A percentile compares a stretch with the other conserved stretches of the same genome.
These are phyloP conservation scores for Lactarius psammicola DNA, from an alignment of 768 basidiomycete genomes.

Conservation along the genomic window DNA sequence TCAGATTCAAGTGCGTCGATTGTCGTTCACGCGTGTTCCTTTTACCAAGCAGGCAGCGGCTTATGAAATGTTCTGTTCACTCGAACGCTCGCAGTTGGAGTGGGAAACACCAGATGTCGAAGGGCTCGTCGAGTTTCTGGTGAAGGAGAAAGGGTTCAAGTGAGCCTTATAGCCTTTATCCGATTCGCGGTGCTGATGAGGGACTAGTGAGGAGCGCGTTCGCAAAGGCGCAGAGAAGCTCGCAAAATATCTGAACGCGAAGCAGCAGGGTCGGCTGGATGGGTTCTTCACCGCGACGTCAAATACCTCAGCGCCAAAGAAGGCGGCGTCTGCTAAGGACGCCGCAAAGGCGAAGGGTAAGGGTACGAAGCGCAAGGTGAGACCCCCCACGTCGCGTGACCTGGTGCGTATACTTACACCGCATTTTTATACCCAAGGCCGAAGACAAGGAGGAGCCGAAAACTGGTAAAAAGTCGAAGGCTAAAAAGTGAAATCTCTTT, in stretches of 20 bases:
- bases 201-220: conserved; percentile 86
- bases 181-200: conserved; percentile 3
- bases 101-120: conserved; percentile 94
- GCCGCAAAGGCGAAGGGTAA: conserved; percentile 40
- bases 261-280: conserved; percentile 95
- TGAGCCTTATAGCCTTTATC: conserved; percentile 39
- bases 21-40: no score
- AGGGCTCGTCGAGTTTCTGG: conserved; percentile 90
- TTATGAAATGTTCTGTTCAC: neutral
- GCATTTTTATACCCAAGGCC: conserved; percentile 28
- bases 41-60: neutral
- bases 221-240: conserved; percentile 94
- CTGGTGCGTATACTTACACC: neutral
- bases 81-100: conserved; percentile 60
- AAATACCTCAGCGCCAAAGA: conserved; percentile 52
- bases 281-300: conserved; percentile 86
- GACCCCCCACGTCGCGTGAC: neutral
- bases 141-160: conserved; percentile 97
- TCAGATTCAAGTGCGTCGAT: conserved; percentile 67
- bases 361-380: conserved; percentile 55
- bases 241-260: conserved; percentile 77
- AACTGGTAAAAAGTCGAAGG: conserved; percentile 43
- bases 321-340: conserved; percentile 39
- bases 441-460: conserved; percentile 38
- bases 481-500: conserved; percentile 39